Evolutionary conservation across 371 early-diverging fungal genomes (phyloP), one percentile per base, ranked within the genome.

Genomic region (Globomyces sp.): DNA sequence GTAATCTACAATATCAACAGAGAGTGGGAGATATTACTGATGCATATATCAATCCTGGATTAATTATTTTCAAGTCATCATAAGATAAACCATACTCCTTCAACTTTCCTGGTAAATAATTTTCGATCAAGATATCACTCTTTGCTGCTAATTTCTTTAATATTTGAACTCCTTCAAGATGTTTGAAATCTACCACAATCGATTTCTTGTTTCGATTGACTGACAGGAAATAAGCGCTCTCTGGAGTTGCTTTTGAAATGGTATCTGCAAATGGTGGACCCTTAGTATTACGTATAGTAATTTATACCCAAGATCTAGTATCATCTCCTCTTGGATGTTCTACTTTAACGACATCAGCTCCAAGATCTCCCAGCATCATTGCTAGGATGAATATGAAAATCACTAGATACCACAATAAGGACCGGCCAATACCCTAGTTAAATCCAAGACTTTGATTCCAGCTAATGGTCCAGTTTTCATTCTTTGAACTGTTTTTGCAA

Each of bases 191-290:
- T 34, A 96, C 84, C 0, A 93, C 87, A 24, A 96, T 81, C 0
- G 92, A 92, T 57, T 86, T 80, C 69, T 96, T 96, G 86, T 95
- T 95, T 6, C 96, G 84, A 68, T 96, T 96, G 44, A 89, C 88
- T 58, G 90, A 86, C 53, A 96, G 75, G 75, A 92, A 96, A 75
- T 96, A 96, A 8, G 95, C 92, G 63, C 89, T 87, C 68, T 95
- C 94, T 0, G 83, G 83, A 39, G 24, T 8, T 0, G 68, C 75
- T 1, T 48, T 57, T 1, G 46, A 58, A 66, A 77, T 78, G 11
- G 58, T 64, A 67, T 58, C 10, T 2, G 78, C 73, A 60, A 73
- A 78, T 0, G 77, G 77, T 1, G 81, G 81, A n/a, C 79, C 81
- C 74, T 68, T 84, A 80, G 24, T 34, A 44, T 53, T 34, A 24